phyloP scores from a whole-genome alignment of 768 basidiomycete species.

The Boletus fagicola region DNA sequence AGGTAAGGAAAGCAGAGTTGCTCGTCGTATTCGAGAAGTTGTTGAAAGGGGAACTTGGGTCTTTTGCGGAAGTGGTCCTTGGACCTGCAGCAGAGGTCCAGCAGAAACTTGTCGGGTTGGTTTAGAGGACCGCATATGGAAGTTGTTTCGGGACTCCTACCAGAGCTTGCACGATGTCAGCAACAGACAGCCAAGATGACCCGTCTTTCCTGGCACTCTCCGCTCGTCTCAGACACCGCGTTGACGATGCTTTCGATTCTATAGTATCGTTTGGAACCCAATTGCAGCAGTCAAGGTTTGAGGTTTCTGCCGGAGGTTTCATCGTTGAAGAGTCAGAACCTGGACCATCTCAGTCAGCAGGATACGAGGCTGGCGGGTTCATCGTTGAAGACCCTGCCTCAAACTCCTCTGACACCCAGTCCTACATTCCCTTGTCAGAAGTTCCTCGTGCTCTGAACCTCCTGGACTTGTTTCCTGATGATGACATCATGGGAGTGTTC shows the following conservation, averaged over 20 bases:
- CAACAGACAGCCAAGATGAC: conserved; percentile 16
- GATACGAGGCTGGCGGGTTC: conserved; percentile 32
- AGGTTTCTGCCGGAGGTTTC: conserved; percentile 34
- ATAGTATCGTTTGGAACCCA: conserved; percentile 10
- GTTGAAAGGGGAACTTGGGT: conserved; percentile 41
- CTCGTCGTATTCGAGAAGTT: conserved; percentile 49
- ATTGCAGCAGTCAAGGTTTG: conserved; percentile 3
- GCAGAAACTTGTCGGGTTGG: conserved; percentile 38
- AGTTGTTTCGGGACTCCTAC: background rate
- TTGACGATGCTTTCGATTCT: conserved; percentile 53
- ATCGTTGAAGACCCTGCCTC: conserved; percentile 25
- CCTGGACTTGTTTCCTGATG: conserved; percentile 68
- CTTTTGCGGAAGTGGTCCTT: conserved; percentile 39
- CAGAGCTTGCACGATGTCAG: conserved; percentile 13
- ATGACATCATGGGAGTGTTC: conserved; percentile 71
- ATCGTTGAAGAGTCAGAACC: conserved; percentile 26
- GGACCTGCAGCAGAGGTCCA: conserved; percentile 51
- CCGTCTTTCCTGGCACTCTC: conserved; percentile 44
- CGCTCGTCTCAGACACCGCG: conserved; percentile 39
- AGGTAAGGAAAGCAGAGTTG: conserved; percentile 54
- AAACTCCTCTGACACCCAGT: conserved; percentile 3
- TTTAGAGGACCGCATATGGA: background rate
- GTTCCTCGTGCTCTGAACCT: conserved; percentile 61
- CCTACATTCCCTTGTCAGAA: conserved; percentile 50
- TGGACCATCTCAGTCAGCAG: conserved; percentile 5